Evolutionary conservation across 306 rosid species (phyloP).

Genomic region (cucumber (Cucumis sativus)): DNA sequence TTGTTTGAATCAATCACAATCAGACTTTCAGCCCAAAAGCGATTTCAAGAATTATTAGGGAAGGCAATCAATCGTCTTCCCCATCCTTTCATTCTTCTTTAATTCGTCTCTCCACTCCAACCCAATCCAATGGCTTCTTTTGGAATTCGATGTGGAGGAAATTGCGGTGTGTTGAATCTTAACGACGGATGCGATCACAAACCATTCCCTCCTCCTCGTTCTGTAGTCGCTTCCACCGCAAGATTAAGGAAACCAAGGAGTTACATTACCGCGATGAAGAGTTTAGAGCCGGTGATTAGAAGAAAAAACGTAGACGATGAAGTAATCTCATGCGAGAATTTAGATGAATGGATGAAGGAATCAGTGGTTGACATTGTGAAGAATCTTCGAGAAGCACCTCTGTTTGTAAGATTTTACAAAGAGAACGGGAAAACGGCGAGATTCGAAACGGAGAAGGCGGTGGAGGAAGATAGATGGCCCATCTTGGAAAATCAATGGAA

Average conservation of each 20-base stretch:
- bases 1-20: not conserved
- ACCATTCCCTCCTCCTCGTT: not conserved
- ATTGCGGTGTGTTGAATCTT: not conserved
- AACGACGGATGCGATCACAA: not conserved
- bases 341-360: conserved; percentile 11
- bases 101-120: too few species aligned
- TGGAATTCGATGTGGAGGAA: conserved; percentile 8
- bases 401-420: not conserved
- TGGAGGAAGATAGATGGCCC: conserved; percentile 1
- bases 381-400: conserved; percentile 6
- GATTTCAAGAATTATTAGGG: not conserved
- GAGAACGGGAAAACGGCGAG: not conserved
- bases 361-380: conserved; percentile 7
- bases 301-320: not conserved
- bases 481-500: not conserved
- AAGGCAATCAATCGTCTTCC: not conserved
- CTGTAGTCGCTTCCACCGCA: not conserved
- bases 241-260: not conserved
- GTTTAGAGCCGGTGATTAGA: not conserved
- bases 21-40: not conserved
- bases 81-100: not conserved
- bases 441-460: conserved; percentile 10
- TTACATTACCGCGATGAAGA: not conserved
- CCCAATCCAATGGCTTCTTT: not conserved
- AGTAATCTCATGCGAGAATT: not conserved